Base-by-base conservation (phyloP, 1,284 basidiomycete species). In the Meira nashicola region DNA sequence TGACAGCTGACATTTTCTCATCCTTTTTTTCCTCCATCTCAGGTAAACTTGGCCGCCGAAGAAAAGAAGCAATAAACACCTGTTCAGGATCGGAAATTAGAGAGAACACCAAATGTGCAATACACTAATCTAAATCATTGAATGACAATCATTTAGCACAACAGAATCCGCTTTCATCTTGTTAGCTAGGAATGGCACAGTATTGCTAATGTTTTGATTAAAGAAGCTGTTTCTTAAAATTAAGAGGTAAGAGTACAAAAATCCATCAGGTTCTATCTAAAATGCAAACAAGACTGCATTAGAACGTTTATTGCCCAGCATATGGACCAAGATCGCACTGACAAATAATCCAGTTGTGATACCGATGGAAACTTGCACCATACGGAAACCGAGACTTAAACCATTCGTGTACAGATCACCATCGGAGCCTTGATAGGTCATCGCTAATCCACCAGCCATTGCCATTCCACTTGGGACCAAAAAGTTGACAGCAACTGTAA, bases 321-420 rank as follows among this genome's bases (percentile, higher is more conserved):
- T 87, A 75, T 92, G 92, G 33, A 92, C 89, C 39, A 92, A 79
- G 41, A 89, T 86, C 70, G 89, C 88, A 65, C 88, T 89, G 82
- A 88, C 89, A 80, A 92, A 92, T 44, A 92, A 78, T n/a, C 90
- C 89, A 54, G 91, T 89, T 1, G 89, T 92, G 72, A 92, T 91
- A 58, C 90, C 90, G 66, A 92, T 90, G 1, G 89, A 89, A 50
- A 91, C 89, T 59, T 88, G 85, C 23, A 53, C 89, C 89, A 90
- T 89, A 37, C 79, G 68, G 58, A 80, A 78, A 43, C 80, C 80
- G 60, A 80, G 79, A 40, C 78, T 68, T 54, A 81, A 67, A 25
- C 80, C 80, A 65, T 78, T 78, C 37, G 74, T 79, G 64, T 81
- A 82, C n/a, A 78, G 77, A 61, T 82, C 79, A 47, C 69, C 74